phyloP scores from a whole-genome alignment of 139 green algal genomes.

The Parachlorella kessleri region DNA sequence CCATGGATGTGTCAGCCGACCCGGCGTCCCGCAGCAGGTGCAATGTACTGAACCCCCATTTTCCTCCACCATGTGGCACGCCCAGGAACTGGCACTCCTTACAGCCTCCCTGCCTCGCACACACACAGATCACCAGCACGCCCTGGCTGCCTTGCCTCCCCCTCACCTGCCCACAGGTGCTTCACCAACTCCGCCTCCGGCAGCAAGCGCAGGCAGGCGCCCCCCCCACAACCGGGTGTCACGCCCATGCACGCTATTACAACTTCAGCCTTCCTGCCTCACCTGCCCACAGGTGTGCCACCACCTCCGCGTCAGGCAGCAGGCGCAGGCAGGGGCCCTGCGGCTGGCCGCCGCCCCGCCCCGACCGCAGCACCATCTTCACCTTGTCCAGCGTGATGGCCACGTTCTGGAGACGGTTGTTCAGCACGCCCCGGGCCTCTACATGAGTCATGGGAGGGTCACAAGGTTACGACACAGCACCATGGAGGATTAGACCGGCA shows the following conservation, averaged over 20 bases:
- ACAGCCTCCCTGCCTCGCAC: too few relatives aligned
- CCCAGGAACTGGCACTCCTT: too few relatives aligned
- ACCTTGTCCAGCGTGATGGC: slow-evolving; percentile 92
- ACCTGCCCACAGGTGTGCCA: slow-evolving; percentile 71
- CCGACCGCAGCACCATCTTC: slow-evolving; percentile 63
- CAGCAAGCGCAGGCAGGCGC: slow-evolving; percentile 58
- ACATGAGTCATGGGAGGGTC: not conserved
- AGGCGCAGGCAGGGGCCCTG: slow-evolving; percentile 52
- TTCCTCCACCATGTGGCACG: too few relatives aligned
- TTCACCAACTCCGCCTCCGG: slow-evolving; percentile 59
- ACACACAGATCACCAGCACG: too few relatives aligned
- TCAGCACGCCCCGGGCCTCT: slow-evolving; percentile 46
- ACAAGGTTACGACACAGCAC: not conserved
- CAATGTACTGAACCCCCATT: too few relatives aligned
- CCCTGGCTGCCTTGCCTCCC: too few relatives aligned
- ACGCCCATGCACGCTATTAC: too few relatives aligned
- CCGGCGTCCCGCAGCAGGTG: too few relatives aligned
- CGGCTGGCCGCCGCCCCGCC: slow-evolving; percentile 7
- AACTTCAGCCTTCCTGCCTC: too few relatives aligned
- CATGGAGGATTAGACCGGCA: too few relatives aligned
- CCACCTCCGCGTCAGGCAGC: slow-evolving; percentile 62
- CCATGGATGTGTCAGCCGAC: too few relatives aligned
- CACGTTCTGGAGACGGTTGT: slow-evolving; percentile 84
- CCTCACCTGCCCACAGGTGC: slow-evolving; percentile 71
- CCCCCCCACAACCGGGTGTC: too few relatives aligned